Conservation (phyloP, 2,329 filamentous ascomycete species). For the Cryphonectria carpinicola region DNA sequence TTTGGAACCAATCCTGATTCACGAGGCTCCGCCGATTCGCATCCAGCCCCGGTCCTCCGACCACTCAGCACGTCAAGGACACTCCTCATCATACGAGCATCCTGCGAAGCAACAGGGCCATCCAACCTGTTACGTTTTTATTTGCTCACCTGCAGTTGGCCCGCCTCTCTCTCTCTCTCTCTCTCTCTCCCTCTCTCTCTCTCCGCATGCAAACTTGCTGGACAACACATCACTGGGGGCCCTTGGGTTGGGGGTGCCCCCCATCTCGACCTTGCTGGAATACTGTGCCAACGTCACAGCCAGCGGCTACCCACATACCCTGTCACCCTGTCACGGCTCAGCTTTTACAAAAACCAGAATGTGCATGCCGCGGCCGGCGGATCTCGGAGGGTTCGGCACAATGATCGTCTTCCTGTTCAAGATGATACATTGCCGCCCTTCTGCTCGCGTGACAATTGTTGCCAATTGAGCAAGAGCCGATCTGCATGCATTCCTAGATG, state of each 20-base stretch:
- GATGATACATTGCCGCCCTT: background rate
- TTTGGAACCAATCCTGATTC: background rate
- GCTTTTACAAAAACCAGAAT: background rate
- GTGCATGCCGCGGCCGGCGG: background rate
- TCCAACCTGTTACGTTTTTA: constrained; percentile 23
- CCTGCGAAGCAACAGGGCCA: background rate
- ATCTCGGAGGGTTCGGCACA: constrained; percentile 1
- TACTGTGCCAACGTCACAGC: background rate
- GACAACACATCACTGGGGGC: constrained; percentile 7
- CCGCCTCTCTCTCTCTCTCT: background rate
- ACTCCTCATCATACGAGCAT: background rate
- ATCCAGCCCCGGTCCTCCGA: background rate
- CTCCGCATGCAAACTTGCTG: background rate
- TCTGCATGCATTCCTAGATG: background rate
- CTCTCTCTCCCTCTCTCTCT: background rate
- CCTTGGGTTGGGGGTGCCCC: no score
- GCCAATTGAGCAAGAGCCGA: background rate
- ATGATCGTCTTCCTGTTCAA: background rate
- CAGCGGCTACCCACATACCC: background rate
- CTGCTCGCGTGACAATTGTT: background rate
- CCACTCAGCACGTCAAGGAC: background rate
- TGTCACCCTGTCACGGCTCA: background rate
- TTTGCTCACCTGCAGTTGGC: constrained; percentile 21
- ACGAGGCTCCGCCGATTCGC: background rate
- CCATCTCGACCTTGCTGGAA: background rate